These are phyloP conservation scores for Gynandropsis gynandra DNA, from an alignment of 345 rosid genomes.

Conservation along the genomic window DNA sequence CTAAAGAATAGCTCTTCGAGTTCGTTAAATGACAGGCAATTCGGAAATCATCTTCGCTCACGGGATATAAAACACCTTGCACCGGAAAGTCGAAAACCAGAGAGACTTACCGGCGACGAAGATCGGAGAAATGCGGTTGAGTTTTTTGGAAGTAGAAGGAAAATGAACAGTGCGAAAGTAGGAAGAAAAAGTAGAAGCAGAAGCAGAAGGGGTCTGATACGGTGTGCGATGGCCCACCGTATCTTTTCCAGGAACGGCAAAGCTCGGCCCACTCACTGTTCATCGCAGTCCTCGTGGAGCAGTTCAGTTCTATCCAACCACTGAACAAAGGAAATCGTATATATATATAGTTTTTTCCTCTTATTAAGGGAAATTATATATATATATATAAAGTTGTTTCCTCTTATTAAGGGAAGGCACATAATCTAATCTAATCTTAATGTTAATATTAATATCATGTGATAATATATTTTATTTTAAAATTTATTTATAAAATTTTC, in stretches of 20 bases:
- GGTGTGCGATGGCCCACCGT: slow-evolving; percentile 13
- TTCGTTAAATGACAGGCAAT: neutral
- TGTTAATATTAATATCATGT: too few relatives aligned
- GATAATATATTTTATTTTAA: too few relatives aligned
- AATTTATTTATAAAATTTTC: too few relatives aligned
- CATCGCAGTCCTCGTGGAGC: too few relatives aligned
- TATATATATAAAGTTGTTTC: too few relatives aligned
- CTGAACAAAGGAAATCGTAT: neutral
- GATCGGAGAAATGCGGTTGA: too few relatives aligned
- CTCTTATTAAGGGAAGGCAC: too few relatives aligned
- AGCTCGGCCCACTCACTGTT: neutral
- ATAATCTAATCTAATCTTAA: too few relatives aligned
- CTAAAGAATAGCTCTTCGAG: neutral
- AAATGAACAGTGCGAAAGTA: neutral
- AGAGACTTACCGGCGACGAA: neutral
- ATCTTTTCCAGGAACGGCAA: slow-evolving; percentile 21
- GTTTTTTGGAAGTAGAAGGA: too few relatives aligned
- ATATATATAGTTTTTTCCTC: too few relatives aligned
- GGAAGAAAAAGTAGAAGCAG: neutral
- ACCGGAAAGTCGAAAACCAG: neutral
- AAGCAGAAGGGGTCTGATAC: neutral
- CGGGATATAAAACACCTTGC: neutral
- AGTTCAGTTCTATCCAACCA: neutral
- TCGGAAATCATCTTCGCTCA: neutral
- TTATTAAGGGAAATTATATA: too few relatives aligned